These are phyloP conservation scores for Coemansia sp. DNA, from an alignment of 192 early-diverging fungal genomes.

Conservation along the genomic window DNA sequence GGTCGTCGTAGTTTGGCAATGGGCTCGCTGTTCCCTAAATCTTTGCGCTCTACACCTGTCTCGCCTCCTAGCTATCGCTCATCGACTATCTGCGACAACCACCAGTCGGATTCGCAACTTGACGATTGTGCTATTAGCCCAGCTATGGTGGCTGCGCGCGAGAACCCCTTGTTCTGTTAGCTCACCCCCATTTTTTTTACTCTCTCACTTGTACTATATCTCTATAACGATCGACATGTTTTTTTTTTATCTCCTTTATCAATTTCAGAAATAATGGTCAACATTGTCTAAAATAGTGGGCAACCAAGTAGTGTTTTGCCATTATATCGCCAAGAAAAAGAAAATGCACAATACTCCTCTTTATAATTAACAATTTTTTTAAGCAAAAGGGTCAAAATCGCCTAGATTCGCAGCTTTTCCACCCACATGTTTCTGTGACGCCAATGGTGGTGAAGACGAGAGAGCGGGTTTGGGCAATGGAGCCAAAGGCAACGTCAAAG, in stretches of 20 bases:
- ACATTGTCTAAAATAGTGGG: no score
- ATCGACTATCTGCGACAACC: slow-evolving; percentile 2
- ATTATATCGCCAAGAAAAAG: background rate
- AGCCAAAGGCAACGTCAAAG: background rate
- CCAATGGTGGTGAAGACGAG: background rate
- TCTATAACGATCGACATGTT: background rate
- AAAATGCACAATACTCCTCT: slow-evolving; percentile 1
- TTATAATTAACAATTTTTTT: background rate
- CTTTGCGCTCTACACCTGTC: background rate
- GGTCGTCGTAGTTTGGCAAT: background rate
- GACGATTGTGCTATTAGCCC: background rate
- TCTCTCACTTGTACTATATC: slow-evolving; percentile 5
- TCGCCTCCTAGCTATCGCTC: slow-evolving; percentile 8
- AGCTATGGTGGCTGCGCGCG: slow-evolving; percentile 21
- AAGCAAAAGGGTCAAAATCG: slow-evolving; percentile 54
- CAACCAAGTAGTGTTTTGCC: no score
- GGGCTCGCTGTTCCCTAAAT: background rate
- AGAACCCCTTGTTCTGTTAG: slow-evolving; percentile 42
- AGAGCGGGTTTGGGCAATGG: slow-evolving; percentile 3
- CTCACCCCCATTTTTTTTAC: background rate
- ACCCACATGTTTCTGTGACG: slow-evolving; percentile 36
- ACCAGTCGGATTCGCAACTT: background rate
- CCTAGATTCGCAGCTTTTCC: slow-evolving; percentile 42
- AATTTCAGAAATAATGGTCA: background rate
- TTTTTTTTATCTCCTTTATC: background rate